Evolutionary conservation across 176 grass and related monocot species (phyloP).

Genomic region (Metroxylon sagu): DNA sequence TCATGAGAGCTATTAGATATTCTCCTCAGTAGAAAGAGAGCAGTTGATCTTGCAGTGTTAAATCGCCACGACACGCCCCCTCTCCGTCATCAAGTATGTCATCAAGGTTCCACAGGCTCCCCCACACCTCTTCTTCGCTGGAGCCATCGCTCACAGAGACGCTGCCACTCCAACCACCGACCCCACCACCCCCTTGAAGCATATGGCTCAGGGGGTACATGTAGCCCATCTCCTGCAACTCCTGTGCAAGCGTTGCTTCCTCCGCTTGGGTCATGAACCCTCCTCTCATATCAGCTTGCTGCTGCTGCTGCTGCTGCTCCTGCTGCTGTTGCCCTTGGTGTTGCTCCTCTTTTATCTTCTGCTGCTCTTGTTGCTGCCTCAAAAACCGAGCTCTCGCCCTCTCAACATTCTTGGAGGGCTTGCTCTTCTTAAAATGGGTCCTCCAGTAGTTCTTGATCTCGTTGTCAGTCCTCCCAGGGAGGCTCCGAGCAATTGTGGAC

Average conservation of each 20-base stretch:
- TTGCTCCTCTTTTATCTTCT: conserved; percentile 29
- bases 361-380: conserved; percentile 25
- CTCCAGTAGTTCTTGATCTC: conserved; percentile 99
- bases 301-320: conserved; percentile 7
- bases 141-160: conserved; percentile 38
- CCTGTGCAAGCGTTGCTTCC: neutral
- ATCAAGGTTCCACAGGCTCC: conserved; percentile 88
- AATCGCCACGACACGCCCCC: conserved; percentile 5
- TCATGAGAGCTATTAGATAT: conserved; percentile 2
- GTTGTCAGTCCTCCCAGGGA: conserved; percentile 93
- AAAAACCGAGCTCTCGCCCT: conserved; percentile 51
- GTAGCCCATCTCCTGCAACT: conserved; percentile 28
- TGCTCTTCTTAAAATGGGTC: conserved; percentile 86
- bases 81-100: conserved; percentile 9
- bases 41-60: conserved; percentile 16
- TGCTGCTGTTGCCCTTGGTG: conserved; percentile 1
- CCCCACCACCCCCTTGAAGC: conserved; percentile 17
- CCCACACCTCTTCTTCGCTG: conserved; percentile 62
- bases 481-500: conserved; percentile 82
- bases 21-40: conserved; percentile 26
- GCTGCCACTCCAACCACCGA: conserved; percentile 17
- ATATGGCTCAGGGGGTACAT: conserved; percentile 40
- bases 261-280: neutral
- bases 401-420: conserved; percentile 76
- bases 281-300: neutral